phyloP scores from a whole-genome alignment of 352 stramenopile species.

The Globisporangium nagaii region DNA sequence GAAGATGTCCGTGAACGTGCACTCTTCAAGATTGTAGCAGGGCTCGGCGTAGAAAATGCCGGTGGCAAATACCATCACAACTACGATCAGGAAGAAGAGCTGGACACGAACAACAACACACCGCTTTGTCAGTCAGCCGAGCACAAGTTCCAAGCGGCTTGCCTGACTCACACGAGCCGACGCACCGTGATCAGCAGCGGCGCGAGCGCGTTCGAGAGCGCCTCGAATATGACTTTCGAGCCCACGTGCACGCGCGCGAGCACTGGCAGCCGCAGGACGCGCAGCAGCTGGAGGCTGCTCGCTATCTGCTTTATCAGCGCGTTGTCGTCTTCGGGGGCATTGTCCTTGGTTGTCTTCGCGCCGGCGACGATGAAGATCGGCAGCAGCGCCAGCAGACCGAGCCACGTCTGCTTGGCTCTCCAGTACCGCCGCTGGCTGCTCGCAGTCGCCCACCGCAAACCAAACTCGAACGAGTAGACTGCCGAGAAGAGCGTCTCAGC shows the following conservation, averaged over 20 bases:
- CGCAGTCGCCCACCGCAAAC: slow-evolving; percentile 17
- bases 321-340: slow-evolving; percentile 9
- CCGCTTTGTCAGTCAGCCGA: not conserved
- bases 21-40: slow-evolving; percentile 43
- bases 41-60: slow-evolving; percentile 50
- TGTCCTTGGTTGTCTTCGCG: slow-evolving; percentile 1
- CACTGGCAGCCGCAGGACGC: slow-evolving; percentile 28
- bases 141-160: not conserved
- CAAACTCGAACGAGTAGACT: slow-evolving; percentile 45
- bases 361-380: slow-evolving; percentile 22
- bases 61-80: slow-evolving; percentile 54
- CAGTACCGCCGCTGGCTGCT: slow-evolving; percentile 23
- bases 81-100: slow-evolving; percentile 46
- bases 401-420: slow-evolving; percentile 24
- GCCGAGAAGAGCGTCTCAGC: slow-evolving; percentile 30
- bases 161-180: not conserved
- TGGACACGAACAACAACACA: slow-evolving; percentile 7
- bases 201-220: slow-evolving; percentile 24
- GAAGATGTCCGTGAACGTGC: slow-evolving; percentile 55
- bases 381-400: slow-evolving; percentile 24
- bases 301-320: not conserved
- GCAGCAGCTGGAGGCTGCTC: slow-evolving; percentile 26
- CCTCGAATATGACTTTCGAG: slow-evolving; percentile 37
- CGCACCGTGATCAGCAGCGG: slow-evolving; percentile 44
- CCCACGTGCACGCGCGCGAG: slow-evolving; percentile 31